Evolutionary conservation across 2,329 filamentous ascomycete genomes (phyloP).

Genomic region (Epichloe sibirici): DNA sequence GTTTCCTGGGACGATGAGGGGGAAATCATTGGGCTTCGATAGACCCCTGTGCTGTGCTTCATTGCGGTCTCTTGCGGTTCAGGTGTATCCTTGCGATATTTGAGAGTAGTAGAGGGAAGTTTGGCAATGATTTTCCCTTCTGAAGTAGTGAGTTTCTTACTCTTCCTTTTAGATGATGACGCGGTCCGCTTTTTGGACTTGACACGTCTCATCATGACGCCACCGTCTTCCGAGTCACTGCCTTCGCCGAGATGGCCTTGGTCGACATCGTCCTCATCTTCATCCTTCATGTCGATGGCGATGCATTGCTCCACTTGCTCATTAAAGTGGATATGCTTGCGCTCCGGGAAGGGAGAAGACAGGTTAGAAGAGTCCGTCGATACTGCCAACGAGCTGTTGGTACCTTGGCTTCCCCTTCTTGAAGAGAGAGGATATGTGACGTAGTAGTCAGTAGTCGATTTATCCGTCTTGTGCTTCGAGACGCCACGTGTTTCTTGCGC

Average conservation of each 20-base stretch:
- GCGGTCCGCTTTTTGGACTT: slow-evolving; percentile 44
- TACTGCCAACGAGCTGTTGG: slow-evolving; percentile 47
- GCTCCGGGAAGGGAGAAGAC: slow-evolving; percentile 49
- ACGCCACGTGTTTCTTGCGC: slow-evolving; percentile 55
- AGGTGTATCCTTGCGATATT: slow-evolving; percentile 67
- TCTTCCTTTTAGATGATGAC: slow-evolving; percentile 28
- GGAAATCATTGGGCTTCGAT: slow-evolving; percentile 42
- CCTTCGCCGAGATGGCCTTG: slow-evolving; percentile 41
- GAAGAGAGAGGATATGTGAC: slow-evolving; percentile 52
- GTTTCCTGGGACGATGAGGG: slow-evolving; percentile 78
- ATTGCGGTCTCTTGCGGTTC: slow-evolving; percentile 51
- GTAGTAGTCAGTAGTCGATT: slow-evolving; percentile 59
- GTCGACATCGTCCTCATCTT: slow-evolving; percentile 59
- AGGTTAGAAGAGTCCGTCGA: slow-evolving; percentile 62
- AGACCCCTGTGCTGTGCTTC: slow-evolving; percentile 42
- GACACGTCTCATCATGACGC: slow-evolving; percentile 72
- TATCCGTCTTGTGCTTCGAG: slow-evolving; percentile 43
- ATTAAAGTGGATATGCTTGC: slow-evolving; percentile 90
- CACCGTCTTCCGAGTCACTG: slow-evolving; percentile 63
- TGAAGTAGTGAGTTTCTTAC: slow-evolving; percentile 29
- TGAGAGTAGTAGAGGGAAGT: slow-evolving; percentile 76
- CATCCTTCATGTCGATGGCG: slow-evolving; percentile 75
- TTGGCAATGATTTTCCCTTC: slow-evolving; percentile 82
- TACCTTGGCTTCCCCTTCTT: slow-evolving; percentile 47
- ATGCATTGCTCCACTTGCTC: slow-evolving; percentile 94